A percentile compares a stretch with the other conserved stretches of the same genome.
Evolutionary conservation across 1,284 basidiomycete genomes (phyloP).

Genomic region (Austroboletus niveus): DNA sequence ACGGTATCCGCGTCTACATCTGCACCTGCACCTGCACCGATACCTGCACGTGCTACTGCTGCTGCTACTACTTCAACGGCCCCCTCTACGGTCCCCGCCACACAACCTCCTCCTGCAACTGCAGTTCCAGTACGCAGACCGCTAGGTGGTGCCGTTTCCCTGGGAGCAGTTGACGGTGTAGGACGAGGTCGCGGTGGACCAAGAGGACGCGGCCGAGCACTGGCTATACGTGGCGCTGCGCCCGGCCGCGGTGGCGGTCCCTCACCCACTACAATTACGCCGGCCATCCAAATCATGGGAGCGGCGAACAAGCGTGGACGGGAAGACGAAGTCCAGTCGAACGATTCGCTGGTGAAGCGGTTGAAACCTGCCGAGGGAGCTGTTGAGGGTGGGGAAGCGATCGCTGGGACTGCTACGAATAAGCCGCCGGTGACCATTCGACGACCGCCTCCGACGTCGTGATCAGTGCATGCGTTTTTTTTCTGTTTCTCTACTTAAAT

Average conservation of each 20-base stretch:
- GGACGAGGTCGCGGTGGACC: slow-evolving; percentile 38
- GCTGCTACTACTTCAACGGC: slow-evolving; percentile 21
- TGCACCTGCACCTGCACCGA: slow-evolving; percentile 17
- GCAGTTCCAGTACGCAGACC: slow-evolving; percentile 15
- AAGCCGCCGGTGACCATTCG: slow-evolving; percentile 37
- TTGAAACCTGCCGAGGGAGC: slow-evolving; percentile 51
- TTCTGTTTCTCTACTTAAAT: not conserved
- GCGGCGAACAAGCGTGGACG: slow-evolving; percentile 66
- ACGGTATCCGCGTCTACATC: not conserved
- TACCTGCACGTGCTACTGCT: slow-evolving; percentile 10
- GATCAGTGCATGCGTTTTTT: not conserved
- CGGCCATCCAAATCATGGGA: slow-evolving; percentile 58
- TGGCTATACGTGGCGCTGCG: slow-evolving; percentile 43
- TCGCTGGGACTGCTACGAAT: not conserved
- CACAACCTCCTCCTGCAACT: slow-evolving; percentile 11
- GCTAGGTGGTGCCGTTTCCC: slow-evolving; percentile 29
- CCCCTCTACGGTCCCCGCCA: slow-evolving; percentile 7
- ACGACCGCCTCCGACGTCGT: slow-evolving; percentile 28
- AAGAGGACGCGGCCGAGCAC: slow-evolving; percentile 26
- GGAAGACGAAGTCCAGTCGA: slow-evolving; percentile 50
- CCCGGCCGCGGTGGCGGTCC: slow-evolving; percentile 37
- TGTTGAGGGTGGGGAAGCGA: not conserved
- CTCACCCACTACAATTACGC: slow-evolving; percentile 19
- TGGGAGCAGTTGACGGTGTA: slow-evolving; percentile 14
- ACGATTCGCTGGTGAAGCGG: slow-evolving; percentile 68